Evolutionary conservation across 768 basidiomycete species (phyloP), one percentile per base, ranked within the genome.

Genomic region (Agaricus sinodeliciosus): DNA sequence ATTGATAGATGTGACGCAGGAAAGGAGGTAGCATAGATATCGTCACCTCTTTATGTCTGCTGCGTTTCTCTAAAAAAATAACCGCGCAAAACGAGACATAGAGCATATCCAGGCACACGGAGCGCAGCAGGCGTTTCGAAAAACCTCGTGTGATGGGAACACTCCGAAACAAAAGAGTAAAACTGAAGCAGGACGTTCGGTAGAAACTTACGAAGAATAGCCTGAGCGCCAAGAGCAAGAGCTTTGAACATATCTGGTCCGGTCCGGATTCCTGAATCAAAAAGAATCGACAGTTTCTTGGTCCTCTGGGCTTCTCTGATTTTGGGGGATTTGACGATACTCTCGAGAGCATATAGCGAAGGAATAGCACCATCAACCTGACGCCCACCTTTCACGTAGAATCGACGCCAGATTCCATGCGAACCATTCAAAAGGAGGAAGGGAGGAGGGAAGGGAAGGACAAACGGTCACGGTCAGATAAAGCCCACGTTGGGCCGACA

Each of bases 171-270:
- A 3, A 22, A 22, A 22, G 22, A 22, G 22, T 22, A 22, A n/a
- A 22, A 22, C 22, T 22, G 22, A 22, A 22, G 22, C 22, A 22
- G 22, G 3, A 22, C 22, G 22, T 22, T 3, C 22, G 22, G 26
- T 43, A 43, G 35, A 52, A 18, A 76, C 87, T 59, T 58, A 90
- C 82, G 72, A 16, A 93, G 65, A 13, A 94, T 82, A 7, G 73
- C 90, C 59, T 94, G 85, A 7, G 93, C 92, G 39, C 93, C 91
- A 0, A 94, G 73, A 1, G 90, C 90, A 26, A 94, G 67, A 0
- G 93, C 92, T 65, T 90, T 89, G 66, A 91, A 74, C 43, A 93
- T 79, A 57, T 95, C 93, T 41, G 81, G 79, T 9, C 89, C 92
- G 0, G 84, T 87, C 41, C 92, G 80, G 54, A 94, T 84, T 6